These are phyloP conservation scores for Casuarina cunninghamiana DNA, from an alignment of 306 rosid genomes.

Conservation along the genomic window DNA sequence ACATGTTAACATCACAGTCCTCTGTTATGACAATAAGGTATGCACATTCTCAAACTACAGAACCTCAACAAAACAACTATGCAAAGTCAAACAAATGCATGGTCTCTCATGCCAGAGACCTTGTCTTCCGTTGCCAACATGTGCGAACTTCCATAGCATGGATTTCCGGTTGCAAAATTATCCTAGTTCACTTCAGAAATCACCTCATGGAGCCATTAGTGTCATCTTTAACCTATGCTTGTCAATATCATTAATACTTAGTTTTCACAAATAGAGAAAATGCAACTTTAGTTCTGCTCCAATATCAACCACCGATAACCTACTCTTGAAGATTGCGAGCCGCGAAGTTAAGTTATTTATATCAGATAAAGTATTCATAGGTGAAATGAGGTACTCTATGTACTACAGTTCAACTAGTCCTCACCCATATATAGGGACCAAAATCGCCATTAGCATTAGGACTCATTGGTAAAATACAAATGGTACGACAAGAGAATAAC, in stretches of 20 bases:
- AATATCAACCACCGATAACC: neutral
- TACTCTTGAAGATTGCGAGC: neutral
- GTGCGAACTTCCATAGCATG: neutral
- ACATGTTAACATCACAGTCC: neutral
- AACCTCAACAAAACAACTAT: neutral
- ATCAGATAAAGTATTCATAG: neutral
- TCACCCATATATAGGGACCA: neutral
- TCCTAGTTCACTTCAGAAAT: neutral
- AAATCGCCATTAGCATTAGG: neutral
- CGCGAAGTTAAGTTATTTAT: neutral
- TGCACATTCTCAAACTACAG: neutral
- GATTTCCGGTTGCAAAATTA: neutral
- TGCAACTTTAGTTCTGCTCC: neutral
- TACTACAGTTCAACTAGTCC: neutral
- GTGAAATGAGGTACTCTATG: neutral
- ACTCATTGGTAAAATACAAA: neutral
- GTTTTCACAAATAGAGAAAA: neutral
- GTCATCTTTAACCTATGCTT: neutral
- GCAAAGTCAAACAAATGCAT: neutral
- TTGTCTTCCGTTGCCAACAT: neutral
- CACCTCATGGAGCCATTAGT: neutral
- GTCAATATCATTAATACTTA: neutral
- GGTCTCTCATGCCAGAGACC: neutral
- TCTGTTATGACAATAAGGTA: neutral
- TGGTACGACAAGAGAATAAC: neutral